Conservation (phyloP, 2,329 filamentous ascomycete species). For the Gnomoniopsis sp. region DNA sequence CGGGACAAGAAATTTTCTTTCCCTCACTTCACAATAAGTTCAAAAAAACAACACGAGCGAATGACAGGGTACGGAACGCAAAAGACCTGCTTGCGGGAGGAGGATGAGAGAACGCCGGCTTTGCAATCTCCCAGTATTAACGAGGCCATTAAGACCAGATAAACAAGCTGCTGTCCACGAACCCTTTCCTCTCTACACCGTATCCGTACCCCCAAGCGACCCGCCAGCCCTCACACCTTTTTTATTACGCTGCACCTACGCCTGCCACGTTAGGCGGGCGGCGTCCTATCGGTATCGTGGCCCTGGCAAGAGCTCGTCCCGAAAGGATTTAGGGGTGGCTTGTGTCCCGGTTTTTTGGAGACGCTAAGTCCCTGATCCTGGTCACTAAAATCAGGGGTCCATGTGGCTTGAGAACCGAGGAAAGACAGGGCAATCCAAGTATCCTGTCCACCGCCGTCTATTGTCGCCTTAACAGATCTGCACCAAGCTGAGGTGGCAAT, state of each 20-base stretch:
- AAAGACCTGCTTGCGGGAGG: not conserved
- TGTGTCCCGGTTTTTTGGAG: not conserved
- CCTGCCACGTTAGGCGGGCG: too few relatives aligned
- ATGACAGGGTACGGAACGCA: not conserved
- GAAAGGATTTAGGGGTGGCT: not conserved
- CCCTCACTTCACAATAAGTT: not conserved
- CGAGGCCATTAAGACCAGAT: not conserved
- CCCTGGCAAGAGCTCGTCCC: not conserved
- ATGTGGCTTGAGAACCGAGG: conserved; percentile 2
- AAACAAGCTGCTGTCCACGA: not conserved
- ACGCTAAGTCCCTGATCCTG: not conserved
- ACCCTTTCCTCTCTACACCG: not conserved
- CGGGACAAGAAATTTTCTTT: not conserved
- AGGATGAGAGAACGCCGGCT: too few relatives aligned
- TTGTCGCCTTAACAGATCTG: too few relatives aligned
- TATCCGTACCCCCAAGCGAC: not conserved
- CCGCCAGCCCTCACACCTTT: not conserved
- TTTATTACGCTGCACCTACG: not conserved
- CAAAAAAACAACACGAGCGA: not conserved
- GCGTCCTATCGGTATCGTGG: not conserved
- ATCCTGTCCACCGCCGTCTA: not conserved
- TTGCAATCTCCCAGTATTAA: not conserved
- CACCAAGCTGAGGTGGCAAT: too few relatives aligned
- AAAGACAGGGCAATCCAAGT: not conserved
- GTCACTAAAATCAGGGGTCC: not conserved